These are phyloP conservation scores for Suhomyces panamericanus DNA, from an alignment of 1,139 yeast genomes.

Conservation along the genomic window DNA sequence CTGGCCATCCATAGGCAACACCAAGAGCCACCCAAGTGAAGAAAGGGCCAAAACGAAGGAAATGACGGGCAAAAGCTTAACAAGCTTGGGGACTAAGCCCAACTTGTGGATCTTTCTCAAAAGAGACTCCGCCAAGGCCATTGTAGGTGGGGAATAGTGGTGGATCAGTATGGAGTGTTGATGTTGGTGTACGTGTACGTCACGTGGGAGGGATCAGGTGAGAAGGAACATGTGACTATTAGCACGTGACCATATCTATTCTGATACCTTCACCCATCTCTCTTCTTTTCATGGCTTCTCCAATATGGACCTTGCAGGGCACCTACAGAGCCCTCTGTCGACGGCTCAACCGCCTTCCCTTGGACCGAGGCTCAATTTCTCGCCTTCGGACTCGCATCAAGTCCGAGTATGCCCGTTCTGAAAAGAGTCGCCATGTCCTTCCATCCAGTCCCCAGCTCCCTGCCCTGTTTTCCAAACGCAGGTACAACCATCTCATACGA, in stretches of 20 bases:
- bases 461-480: background rate
- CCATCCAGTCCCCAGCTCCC: background rate
- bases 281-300: slow-evolving; percentile 43
- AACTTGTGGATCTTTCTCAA: slow-evolving; percentile 54
- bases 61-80: slow-evolving; percentile 56
- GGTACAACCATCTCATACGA: background rate
- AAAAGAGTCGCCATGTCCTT: background rate
- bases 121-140: slow-evolving; percentile 62
- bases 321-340: slow-evolving; percentile 19
- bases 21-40: slow-evolving; percentile 68
- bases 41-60: slow-evolving; percentile 60
- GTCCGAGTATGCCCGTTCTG: background rate
- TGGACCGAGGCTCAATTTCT: slow-evolving; percentile 17
- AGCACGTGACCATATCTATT: background rate
- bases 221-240: background rate
- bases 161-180: background rate
- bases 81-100: slow-evolving; percentile 60
- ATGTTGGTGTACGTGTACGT: too few relatives aligned
- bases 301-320: slow-evolving; percentile 32
- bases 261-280: background rate
- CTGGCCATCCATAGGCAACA: slow-evolving; percentile 79
- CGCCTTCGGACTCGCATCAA: background rate
- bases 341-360: slow-evolving; percentile 29
- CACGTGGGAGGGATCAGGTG: background rate
- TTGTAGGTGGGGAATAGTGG: slow-evolving; percentile 17